phyloP scores from a whole-genome alignment of 2,329 filamentous ascomycete genomes.

The Mariannaea elegans region DNA sequence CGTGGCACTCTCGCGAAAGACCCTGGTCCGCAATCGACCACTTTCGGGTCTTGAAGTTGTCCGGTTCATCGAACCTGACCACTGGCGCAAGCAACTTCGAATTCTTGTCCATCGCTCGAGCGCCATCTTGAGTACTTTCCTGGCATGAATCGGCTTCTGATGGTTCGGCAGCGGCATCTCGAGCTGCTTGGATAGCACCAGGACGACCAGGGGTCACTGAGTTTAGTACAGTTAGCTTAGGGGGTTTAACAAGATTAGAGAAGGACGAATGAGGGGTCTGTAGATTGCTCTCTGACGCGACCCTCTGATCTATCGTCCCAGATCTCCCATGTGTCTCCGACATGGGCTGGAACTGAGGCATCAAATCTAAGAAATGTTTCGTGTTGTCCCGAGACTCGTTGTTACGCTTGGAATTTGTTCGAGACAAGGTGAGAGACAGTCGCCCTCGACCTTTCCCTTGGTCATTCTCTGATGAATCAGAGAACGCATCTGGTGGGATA shows the following conservation, averaged over 20 bases:
- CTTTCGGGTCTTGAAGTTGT: constrained; percentile 47
- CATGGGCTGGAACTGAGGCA: constrained; percentile 59
- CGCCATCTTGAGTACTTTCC: constrained; percentile 40
- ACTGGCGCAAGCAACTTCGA: constrained; percentile 46
- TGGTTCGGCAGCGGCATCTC: constrained; percentile 44
- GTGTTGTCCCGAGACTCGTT: constrained; percentile 43
- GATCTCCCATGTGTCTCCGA: constrained; percentile 37
- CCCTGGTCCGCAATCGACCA: constrained; percentile 62
- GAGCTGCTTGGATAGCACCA: constrained; percentile 32
- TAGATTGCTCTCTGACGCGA: constrained; percentile 23
- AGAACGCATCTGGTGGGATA: constrained; percentile 49
- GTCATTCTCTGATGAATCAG: constrained; percentile 61
- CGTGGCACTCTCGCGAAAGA: constrained; percentile 45
- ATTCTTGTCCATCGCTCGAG: constrained; percentile 47
- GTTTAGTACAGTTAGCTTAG: constrained; percentile 56
- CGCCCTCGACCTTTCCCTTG: constrained; percentile 50
- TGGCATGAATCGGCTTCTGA: constrained; percentile 51
- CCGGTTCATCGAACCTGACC: constrained; percentile 34
- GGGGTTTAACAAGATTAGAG: constrained; percentile 59
- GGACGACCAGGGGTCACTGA: constrained; percentile 51
- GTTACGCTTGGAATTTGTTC: constrained; percentile 44
- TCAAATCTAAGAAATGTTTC: constrained; percentile 60
- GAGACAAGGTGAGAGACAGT: constrained; percentile 47
- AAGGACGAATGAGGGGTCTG: constrained; percentile 53
- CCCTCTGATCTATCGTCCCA: constrained; percentile 24